phyloP scores from a whole-genome alignment of 306 rosid species.

The Neltuma alba region DNA sequence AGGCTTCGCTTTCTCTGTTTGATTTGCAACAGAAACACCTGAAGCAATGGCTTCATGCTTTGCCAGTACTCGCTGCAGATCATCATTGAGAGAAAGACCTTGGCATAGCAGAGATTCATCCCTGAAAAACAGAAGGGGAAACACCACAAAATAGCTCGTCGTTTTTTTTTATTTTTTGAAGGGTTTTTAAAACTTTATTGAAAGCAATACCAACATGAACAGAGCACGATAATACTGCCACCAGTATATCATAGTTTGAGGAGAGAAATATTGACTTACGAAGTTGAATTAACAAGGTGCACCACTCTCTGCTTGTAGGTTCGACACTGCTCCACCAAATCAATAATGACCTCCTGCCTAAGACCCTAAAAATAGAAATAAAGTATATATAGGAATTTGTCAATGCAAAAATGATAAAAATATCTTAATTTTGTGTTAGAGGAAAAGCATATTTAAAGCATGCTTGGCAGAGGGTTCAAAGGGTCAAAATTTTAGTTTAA shows the following conservation, averaged over 20 bases:
- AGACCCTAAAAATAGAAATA: slow-evolving; percentile 63
- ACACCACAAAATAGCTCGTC: neutral
- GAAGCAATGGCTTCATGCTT: slow-evolving; percentile 88
- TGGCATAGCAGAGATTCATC: slow-evolving; percentile 92
- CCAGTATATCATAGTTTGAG: slow-evolving; percentile 15
- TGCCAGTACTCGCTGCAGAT: slow-evolving; percentile 88
- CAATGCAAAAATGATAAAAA: slow-evolving; percentile 14
- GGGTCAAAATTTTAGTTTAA: neutral
- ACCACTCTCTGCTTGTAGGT: slow-evolving; percentile 96
- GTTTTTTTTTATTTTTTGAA: neutral
- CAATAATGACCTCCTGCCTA: slow-evolving; percentile 93
- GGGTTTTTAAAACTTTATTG: neutral
- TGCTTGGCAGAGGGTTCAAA: slow-evolving; percentile 8
- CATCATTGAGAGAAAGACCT: slow-evolving; percentile 93
- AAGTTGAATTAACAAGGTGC: slow-evolving; percentile 95
- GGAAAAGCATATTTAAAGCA: slow-evolving; percentile 21
- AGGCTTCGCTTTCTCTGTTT: slow-evolving; percentile 53
- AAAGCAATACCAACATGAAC: neutral
- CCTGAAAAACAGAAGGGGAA: slow-evolving; percentile 41
- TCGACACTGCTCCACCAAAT: slow-evolving; percentile 93
- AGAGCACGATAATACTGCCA: slow-evolving; percentile 14
- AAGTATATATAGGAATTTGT: slow-evolving; percentile 8
- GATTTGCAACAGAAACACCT: slow-evolving; percentile 53
- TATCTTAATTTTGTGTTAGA: slow-evolving; percentile 5
- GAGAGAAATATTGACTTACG: slow-evolving; percentile 58